Evolutionary conservation across 495 filamentous ascomycete species (phyloP), one percentile per base, ranked within the genome.

Genomic region (Aspergillus carlsbadensis): DNA sequence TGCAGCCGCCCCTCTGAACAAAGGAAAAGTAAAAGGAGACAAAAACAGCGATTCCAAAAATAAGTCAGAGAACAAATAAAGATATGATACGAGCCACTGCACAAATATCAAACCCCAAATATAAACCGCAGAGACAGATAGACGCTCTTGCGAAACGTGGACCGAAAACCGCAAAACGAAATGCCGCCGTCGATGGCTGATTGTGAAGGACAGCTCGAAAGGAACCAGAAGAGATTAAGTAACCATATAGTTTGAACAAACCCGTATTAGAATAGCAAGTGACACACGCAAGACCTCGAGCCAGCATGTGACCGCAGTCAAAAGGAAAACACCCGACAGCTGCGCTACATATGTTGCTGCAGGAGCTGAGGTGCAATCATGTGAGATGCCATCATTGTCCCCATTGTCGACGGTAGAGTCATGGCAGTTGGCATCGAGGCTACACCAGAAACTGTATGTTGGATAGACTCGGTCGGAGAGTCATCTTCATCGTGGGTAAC

Each of bases 401-500:
- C 62, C 61, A 77, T 71, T 22, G 70, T 61, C 7, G 74, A 65
- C 10, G 70, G 68, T 55, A 76, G 65, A 42, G 59, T 69, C 67
- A 77, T 70, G 1, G 70, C 58, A 36, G 72, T 56, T 20, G 71
- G 63, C 71, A 79, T 74, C 10, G 71, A 58, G 1, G 75, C 67
- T 69, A 78, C 66, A 31, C 62, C 48, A n/a, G 71, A 56, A 64
- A 77, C 64, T 46, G 58, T 65, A 41, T 66, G 56, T 54, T 63
- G 71, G 31, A 68, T 56, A 26, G 67, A 70, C 37, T 70, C 70
- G 6, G 76, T 64, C 41, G 72, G 70, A 56, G 87, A 87, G 5
- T 85, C 87, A 39, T 86, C 87, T 44, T 93, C 89, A 59, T 87
- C 87, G 20, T 89, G 78, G 29, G 89, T 87, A 29, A 84, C 86